Evolutionary conservation across 305 asterid species (phyloP).

Genomic region (Fraxinus velutina): DNA sequence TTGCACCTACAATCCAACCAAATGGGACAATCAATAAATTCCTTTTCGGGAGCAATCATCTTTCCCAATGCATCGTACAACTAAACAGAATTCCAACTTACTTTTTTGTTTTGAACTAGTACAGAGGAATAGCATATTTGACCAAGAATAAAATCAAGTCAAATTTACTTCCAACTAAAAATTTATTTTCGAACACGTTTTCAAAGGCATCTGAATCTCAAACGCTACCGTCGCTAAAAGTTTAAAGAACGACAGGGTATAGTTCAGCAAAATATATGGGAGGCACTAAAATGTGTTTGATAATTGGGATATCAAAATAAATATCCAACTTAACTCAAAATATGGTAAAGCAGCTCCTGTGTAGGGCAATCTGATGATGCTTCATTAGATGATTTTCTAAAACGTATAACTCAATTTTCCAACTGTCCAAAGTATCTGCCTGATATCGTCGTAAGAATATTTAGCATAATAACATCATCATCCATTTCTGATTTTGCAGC

Average conservation of each 20-base stretch:
- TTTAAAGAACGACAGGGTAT: background rate
- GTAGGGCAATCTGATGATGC: background rate
- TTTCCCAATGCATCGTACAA: background rate
- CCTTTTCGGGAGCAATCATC: background rate
- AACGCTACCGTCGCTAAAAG: background rate
- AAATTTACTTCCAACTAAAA: background rate
- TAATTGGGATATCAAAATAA: background rate
- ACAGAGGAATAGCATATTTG: background rate
- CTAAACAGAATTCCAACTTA: background rate
- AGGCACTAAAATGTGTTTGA: background rate
- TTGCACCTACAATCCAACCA: background rate
- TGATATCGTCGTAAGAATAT: slow-evolving; percentile 62
- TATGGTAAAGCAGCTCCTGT: background rate
- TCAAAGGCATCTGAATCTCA: background rate
- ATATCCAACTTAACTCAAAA: background rate
- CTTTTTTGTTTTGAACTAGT: background rate
- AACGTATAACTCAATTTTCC: slow-evolving; percentile 32
- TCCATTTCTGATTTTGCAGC: slow-evolving; percentile 62
- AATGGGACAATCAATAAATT: background rate
- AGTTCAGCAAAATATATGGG: background rate
- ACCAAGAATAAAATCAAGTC: background rate
- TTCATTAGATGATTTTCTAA: background rate
- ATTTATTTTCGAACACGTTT: background rate
- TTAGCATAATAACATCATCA: slow-evolving; percentile 63
- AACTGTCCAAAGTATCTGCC: slow-evolving; percentile 87